Evolutionary conservation across 1,284 basidiomycete species (phyloP).

Genomic region (Chalciporus sp.): DNA sequence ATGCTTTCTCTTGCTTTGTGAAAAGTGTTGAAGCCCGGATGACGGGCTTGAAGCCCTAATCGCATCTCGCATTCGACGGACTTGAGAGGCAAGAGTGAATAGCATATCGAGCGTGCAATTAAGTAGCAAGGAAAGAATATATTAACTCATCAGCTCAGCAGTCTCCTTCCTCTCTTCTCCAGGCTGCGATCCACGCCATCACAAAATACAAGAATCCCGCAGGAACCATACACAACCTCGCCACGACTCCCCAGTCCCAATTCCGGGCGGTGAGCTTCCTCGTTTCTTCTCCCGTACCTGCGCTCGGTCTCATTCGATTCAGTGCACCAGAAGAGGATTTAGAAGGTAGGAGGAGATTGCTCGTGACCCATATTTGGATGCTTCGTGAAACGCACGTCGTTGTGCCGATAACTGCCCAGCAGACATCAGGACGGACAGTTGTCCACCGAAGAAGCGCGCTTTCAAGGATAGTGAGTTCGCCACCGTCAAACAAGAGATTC

Average conservation of each 20-base stretch:
- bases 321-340: constrained; percentile 8
- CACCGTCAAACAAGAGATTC: constrained; percentile 19
- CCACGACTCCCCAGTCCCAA: constrained; percentile 78
- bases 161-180: constrained; percentile 44
- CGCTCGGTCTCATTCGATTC: constrained; percentile 24
- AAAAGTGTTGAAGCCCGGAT: background rate
- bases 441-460: constrained; percentile 32
- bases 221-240: constrained; percentile 66
- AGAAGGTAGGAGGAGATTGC: constrained; percentile 50
- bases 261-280: constrained; percentile 42
- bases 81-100: background rate
- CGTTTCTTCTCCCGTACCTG: constrained; percentile 45
- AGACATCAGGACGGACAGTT: constrained; percentile 60
- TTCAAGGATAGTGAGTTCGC: constrained; percentile 26
- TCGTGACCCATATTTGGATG: constrained; percentile 86
- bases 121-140: background rate
- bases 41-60: background rate
- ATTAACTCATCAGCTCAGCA: constrained; percentile 33
- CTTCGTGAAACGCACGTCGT: constrained; percentile 75
- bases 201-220: constrained; percentile 71
- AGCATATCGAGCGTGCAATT: background rate
- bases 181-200: constrained; percentile 72
- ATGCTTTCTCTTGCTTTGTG: background rate
- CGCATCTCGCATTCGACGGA: background rate
- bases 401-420: constrained; percentile 82